A percentile compares a stretch with the other conserved stretches of the same genome.
These are phyloP conservation scores for Fusarium udum DNA, from an alignment of 2,329 filamentous ascomycete species.

Conservation along the genomic window DNA sequence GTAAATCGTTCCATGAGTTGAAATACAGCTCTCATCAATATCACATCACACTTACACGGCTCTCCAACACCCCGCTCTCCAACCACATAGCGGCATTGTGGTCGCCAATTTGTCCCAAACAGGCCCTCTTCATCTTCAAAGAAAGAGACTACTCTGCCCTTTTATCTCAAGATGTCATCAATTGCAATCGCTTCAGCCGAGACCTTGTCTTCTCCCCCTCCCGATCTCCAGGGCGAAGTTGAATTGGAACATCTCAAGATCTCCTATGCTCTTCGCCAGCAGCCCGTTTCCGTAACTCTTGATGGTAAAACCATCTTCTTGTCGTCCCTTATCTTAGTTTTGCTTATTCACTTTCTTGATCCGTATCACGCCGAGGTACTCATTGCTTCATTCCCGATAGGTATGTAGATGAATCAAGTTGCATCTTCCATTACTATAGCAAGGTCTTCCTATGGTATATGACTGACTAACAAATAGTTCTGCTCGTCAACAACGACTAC, in stretches of 20 bases:
- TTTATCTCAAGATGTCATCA: constrained; percentile 37
- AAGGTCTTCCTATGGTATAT: no score
- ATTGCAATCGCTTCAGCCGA: constrained; percentile 42
- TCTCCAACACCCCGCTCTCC: constrained; percentile 5
- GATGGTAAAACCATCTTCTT: constrained; percentile 59
- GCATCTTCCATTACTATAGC: no score
- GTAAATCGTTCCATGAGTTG: background rate
- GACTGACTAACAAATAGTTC: constrained; percentile 27
- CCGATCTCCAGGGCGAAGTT: constrained; percentile 31
- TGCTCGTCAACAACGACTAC: constrained; percentile 76
- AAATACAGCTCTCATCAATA: constrained; percentile 9
- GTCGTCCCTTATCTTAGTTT: constrained; percentile 56
- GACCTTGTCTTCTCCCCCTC: constrained; percentile 36
- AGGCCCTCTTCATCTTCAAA: background rate
- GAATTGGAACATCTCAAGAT: constrained; percentile 37
- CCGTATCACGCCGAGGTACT: constrained; percentile 59
- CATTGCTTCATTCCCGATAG: constrained; percentile 59
- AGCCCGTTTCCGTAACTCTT: constrained; percentile 64
- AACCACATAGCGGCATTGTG: constrained; percentile 22
- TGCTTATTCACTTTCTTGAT: constrained; percentile 62
- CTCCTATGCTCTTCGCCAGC: constrained; percentile 48
- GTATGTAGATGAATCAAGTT: no score
- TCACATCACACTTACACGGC: constrained; percentile 34
- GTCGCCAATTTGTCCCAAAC: constrained; percentile 8
- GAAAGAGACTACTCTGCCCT: background rate